Percentiles rank a stretch among this genome's conserved stretches.
phyloP scores from a whole-genome alignment of 768 basidiomycete species.

The Naganishia onofrii region DNA sequence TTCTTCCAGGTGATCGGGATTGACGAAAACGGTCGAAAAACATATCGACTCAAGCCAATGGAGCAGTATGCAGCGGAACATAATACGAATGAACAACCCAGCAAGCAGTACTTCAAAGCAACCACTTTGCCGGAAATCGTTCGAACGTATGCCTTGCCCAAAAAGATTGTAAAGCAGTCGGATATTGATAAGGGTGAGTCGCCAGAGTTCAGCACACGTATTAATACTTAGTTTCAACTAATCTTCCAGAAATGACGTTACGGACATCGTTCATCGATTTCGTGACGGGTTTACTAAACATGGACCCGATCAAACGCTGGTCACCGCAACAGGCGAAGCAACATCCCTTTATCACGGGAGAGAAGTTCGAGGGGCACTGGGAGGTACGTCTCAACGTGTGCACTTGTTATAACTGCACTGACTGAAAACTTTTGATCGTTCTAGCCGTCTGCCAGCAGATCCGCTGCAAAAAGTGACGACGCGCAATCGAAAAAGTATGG shows the following conservation, averaged over 20 bases:
- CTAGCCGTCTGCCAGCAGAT: slow-evolving; percentile 1
- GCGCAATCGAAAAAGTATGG: slow-evolving; percentile 61
- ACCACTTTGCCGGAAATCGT: slow-evolving; percentile 91
- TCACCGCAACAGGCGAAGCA: slow-evolving; percentile 91
- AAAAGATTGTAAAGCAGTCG: slow-evolving; percentile 65
- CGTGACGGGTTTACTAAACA: slow-evolving; percentile 84
- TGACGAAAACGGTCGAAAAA: slow-evolving; percentile 71
- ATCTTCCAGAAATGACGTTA: slow-evolving; percentile 76
- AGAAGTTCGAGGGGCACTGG: slow-evolving; percentile 68
- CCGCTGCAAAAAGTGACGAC: neutral
- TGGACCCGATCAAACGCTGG: slow-evolving; percentile 95
- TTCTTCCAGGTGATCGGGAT: slow-evolving; percentile 77
- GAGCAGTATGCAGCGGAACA: slow-evolving; percentile 96
- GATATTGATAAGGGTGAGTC: slow-evolving; percentile 84
- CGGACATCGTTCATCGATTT: slow-evolving; percentile 96
- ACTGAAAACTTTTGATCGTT: too few species aligned
- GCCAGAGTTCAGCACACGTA: neutral
- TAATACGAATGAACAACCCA: slow-evolving; percentile 91
- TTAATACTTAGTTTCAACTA: neutral
- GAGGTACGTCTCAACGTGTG: slow-evolving; percentile 36
- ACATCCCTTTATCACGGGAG: slow-evolving; percentile 97
- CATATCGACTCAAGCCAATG: slow-evolving; percentile 76
- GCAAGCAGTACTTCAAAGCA: slow-evolving; percentile 98
- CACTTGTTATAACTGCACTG: neutral
- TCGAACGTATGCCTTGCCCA: slow-evolving; percentile 91